Base-by-base conservation (phyloP, 306 rosid genomes). In the Gastrolobium villosum region DNA sequence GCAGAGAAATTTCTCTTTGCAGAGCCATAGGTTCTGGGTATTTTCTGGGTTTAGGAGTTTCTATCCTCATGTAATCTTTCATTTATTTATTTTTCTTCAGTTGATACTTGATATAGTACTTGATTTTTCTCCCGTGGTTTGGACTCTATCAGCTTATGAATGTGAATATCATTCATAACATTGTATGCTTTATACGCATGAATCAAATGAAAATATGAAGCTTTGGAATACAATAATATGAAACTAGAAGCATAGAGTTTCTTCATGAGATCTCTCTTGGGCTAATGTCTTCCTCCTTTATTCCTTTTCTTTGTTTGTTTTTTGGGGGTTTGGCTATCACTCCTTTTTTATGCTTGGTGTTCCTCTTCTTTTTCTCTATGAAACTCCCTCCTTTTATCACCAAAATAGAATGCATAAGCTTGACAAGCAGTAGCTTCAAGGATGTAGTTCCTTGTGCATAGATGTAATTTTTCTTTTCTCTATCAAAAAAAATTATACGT, bases 361-460 rank as follows among this genome's bases (percentile, higher is more conserved):
- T 49, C 48, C n/a, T 30, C 32, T 32, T 15, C 32, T 32, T 15
- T 54, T 54, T 43, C 31, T 9, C 56, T n/a, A 45, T 11, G 67
- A 76, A 76, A 30, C 13, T 65, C 46, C 54, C 35, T 39, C 8
- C 46, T 76, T 40, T 13, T 7, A 52, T 40, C 55, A n/a, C 44
- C 57, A 43, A 77, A 52, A 31, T 41, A 28, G 76, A 54, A 10
- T 20, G 6, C 6, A 36, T 31, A n/a, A 10, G 56, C 34, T 43
- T 73, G 57, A 30, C 79, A 74, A 44, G 48, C 54, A 45, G 79
- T 32, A 39, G 60, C 48, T 46, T 57, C 57, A 30, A 39, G 37
- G 26, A 35, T 35, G 62, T 62, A 61, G 61, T 63, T 45, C 35
- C 43, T 45, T 67, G 40, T 67, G 41, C 31, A 31, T 10, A 71